These are phyloP conservation scores for Ajuga chamaepitys DNA, from an alignment of 257 asterid species.

Conservation along the genomic window DNA sequence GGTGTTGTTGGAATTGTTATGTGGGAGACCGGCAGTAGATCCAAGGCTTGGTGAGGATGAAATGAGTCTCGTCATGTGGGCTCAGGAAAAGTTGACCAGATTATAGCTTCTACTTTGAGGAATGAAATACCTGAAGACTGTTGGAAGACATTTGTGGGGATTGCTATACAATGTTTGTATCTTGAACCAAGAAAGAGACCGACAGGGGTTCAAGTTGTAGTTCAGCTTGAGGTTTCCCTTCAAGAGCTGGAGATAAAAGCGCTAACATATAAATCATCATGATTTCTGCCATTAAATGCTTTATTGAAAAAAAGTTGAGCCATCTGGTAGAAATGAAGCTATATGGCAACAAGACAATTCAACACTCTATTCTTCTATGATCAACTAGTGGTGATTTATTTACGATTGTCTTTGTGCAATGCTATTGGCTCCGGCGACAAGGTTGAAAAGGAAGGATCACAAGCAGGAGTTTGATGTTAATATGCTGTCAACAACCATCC, in stretches of 20 bases:
- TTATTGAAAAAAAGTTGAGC: not conserved
- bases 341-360: too few relatives aligned
- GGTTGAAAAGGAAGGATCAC: not conserved
- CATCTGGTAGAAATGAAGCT: not conserved
- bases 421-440: slow-evolving; percentile 11
- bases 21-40: not conserved
- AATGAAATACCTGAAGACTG: not conserved
- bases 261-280: not conserved
- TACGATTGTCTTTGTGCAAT: not conserved
- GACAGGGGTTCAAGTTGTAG: not conserved
- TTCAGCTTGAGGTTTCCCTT: not conserved
- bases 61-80: not conserved
- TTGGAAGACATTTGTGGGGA: not conserved
- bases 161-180: not conserved
- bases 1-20: slow-evolving; percentile 1
- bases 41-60: not conserved
- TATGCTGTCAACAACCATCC: not conserved
- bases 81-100: not conserved
- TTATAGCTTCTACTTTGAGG: slow-evolving; percentile 14
- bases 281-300: not conserved
- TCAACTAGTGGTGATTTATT: not conserved
- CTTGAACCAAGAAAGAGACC: slow-evolving; percentile 1
- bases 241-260: not conserved
- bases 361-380: not conserved
- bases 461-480: not conserved